These are phyloP conservation scores for Phialophora macrospora DNA, from an alignment of 2,329 filamentous ascomycete species.

Conservation along the genomic window DNA sequence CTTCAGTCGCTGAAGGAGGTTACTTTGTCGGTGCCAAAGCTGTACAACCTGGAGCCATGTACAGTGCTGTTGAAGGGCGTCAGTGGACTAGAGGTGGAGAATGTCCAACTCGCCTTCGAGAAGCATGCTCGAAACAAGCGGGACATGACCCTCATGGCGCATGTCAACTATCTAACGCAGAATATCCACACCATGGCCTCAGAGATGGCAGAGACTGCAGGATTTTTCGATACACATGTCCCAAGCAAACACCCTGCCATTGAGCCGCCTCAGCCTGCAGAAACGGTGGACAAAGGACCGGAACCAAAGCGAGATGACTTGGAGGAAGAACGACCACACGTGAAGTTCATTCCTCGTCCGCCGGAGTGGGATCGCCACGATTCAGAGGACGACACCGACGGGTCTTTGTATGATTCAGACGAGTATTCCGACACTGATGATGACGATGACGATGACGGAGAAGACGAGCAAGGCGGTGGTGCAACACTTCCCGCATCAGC, in stretches of 20 bases:
- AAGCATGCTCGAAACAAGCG: constrained; percentile 61
- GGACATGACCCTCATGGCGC: constrained; percentile 70
- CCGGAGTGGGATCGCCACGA: constrained; percentile 69
- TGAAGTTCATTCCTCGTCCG: constrained; percentile 74
- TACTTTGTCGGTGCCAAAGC: constrained; percentile 69
- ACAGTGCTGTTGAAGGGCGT: constrained; percentile 69
- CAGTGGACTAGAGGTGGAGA: constrained; percentile 63
- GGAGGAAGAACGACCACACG: constrained; percentile 61
- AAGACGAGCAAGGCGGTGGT: constrained; percentile 48
- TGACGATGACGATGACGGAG: constrained; percentile 35
- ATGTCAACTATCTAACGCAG: constrained; percentile 74
- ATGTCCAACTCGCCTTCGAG: constrained; percentile 69
- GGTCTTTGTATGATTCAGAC: constrained; percentile 51
- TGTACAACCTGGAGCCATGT: constrained; percentile 73
- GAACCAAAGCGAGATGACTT: constrained; percentile 15
- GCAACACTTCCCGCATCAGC: constrained; percentile 42
- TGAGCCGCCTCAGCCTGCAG: not conserved
- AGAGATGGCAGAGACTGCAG: constrained; percentile 45
- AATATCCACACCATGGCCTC: constrained; percentile 72
- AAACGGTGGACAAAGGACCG: constrained; percentile 2
- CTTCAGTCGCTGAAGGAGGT: constrained; percentile 68
- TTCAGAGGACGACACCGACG: constrained; percentile 47
- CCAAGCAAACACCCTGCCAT: not conserved
- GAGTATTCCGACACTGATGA: constrained; percentile 50
- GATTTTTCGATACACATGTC: not conserved